Conservation (phyloP, 2,329 filamentous ascomycete genomes). For the Ceratocystis colombiana region DNA sequence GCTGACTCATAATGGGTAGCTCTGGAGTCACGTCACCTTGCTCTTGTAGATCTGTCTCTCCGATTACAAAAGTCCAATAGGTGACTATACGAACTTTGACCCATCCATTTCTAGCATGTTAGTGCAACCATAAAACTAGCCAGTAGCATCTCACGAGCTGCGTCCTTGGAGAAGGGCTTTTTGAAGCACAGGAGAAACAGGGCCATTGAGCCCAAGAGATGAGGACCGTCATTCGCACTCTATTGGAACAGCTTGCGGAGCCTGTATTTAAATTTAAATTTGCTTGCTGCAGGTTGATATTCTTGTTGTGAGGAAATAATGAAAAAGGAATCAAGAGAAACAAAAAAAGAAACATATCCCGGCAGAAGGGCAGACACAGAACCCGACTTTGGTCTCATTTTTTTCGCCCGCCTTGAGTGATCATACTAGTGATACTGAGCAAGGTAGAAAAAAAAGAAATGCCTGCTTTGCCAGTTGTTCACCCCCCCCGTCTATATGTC, state of each 20-base stretch:
- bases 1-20: too few relatives aligned
- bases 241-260: constrained; percentile 3
- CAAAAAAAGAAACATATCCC: constrained; percentile 17
- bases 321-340: constrained; percentile 16
- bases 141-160: background rate
- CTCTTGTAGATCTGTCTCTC: background rate
- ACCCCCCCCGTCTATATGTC: background rate
- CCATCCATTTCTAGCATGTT: background rate
- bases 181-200: constrained; percentile 5
- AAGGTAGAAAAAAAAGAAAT: constrained; percentile 6
- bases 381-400: background rate
- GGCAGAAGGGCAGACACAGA: background rate
- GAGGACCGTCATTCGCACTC: background rate
- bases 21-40: too few relatives aligned
- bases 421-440: background rate
- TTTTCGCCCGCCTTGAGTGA: constrained; percentile 4
- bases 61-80: background rate
- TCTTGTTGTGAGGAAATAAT: background rate
- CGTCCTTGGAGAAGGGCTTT: background rate
- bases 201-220: background rate
- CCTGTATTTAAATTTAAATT: constrained; percentile 2
- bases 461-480: background rate
- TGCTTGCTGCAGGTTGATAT: background rate
- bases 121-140: background rate
- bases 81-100: background rate